Conservation (phyloP, 768 basidiomycete species). For the Fomitopsis serialis region DNA sequence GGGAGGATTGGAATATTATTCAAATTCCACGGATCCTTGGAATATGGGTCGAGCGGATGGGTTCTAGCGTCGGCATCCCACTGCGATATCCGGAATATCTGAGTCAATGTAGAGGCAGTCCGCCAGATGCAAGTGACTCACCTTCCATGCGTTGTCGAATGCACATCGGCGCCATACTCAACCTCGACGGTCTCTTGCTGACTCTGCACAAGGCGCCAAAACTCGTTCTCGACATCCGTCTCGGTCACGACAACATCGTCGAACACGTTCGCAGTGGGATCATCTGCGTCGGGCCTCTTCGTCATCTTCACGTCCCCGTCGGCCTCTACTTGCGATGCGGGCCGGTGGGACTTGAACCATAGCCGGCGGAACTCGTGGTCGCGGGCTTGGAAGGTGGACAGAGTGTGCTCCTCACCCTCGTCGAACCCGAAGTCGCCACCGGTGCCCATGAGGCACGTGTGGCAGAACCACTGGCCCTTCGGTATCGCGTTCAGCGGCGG, state of each 20-base stretch:
- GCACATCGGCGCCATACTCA: slow-evolving; percentile 99
- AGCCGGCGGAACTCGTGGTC: slow-evolving; percentile 83
- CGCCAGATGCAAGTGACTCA: slow-evolving; percentile 28
- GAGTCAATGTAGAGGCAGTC: slow-evolving; percentile 3
- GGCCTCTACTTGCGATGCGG: slow-evolving; percentile 26
- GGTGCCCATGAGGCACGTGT: slow-evolving; percentile 82
- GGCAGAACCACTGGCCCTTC: slow-evolving; percentile 95
- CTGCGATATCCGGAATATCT: slow-evolving; percentile 33
- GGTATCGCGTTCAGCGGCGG: slow-evolving; percentile 85
- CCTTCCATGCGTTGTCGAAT: slow-evolving; percentile 97
- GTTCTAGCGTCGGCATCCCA: slow-evolving; percentile 95
- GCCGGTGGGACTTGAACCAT: slow-evolving; percentile 84
- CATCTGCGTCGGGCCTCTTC: slow-evolving; percentile 14
- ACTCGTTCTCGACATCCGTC: slow-evolving; percentile 89
- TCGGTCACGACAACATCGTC: slow-evolving; percentile 67
- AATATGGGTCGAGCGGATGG: slow-evolving; percentile 81
- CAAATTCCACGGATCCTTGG: slow-evolving; percentile 94
- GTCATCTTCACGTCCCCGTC: slow-evolving; percentile 1
- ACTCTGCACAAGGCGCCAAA: slow-evolving; percentile 94
- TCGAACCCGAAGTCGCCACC: slow-evolving; percentile 98
- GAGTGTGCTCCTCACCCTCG: slow-evolving; percentile 92
- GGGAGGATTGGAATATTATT: slow-evolving; percentile 94
- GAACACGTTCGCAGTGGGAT: slow-evolving; percentile 49
- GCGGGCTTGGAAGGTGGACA: slow-evolving; percentile 87
- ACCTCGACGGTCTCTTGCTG: slow-evolving; percentile 90